These are phyloP conservation scores for Gnetum montanum DNA, from an alignment of 75 land plant species.

Conservation along the genomic window DNA sequence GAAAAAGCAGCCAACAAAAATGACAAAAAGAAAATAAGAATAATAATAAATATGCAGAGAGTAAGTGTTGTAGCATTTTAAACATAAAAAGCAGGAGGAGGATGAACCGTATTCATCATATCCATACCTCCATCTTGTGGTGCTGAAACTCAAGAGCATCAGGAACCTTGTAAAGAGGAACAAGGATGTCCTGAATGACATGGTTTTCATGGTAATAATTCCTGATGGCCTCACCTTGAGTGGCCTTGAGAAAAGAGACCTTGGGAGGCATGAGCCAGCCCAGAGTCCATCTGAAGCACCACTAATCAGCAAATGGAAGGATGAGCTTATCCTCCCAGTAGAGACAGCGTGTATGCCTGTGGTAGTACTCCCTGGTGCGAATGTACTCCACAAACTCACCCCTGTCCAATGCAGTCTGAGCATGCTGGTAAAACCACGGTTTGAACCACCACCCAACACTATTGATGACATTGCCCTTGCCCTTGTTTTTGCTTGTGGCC, in stretches of 20 bases:
- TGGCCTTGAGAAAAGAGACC: slow-evolving; percentile 91
- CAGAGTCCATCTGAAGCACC: slow-evolving; percentile 76
- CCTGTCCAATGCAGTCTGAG: slow-evolving; percentile 60
- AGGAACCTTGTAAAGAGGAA: slow-evolving; percentile 85
- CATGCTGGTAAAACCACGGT: slow-evolving; percentile 95
- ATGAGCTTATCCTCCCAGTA: slow-evolving; percentile 99
- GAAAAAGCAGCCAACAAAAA: no score
- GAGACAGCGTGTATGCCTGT: slow-evolving; percentile 85
- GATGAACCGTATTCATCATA: no score
- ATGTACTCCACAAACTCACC: slow-evolving; percentile 96
- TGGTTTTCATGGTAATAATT: slow-evolving; percentile 98
- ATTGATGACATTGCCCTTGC: slow-evolving; percentile 78
- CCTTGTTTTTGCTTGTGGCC: slow-evolving; percentile 83
- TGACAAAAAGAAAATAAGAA: no score
- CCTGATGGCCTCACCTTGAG: slow-evolving; percentile 94
- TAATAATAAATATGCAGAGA: no score
- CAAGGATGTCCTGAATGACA: slow-evolving; percentile 91
- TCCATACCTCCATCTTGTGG: slow-evolving; percentile 87
- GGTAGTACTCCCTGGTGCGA: slow-evolving; percentile 88
- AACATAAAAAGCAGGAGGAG: no score
- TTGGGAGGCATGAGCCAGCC: slow-evolving; percentile 99
- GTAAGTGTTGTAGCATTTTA: no score
- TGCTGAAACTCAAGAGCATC: slow-evolving; percentile 85
- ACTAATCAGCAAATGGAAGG: slow-evolving; percentile 88
- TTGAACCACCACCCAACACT: slow-evolving; percentile 89